Conservation (phyloP, 192 early-diverging fungal species). For the Gonapodya prolifera region DNA sequence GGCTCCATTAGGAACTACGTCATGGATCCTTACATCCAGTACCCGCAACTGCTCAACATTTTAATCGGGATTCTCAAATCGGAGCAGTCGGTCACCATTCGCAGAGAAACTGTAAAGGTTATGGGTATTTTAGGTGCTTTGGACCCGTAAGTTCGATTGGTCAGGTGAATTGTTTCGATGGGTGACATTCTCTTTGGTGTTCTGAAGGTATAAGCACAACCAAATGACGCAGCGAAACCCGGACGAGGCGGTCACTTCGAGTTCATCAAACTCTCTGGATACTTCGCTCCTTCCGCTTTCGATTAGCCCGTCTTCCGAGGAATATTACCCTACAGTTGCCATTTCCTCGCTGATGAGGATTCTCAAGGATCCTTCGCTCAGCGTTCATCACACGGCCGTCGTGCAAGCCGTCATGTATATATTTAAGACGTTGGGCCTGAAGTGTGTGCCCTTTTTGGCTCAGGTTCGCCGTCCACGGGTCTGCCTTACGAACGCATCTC, state of each 20-base stretch:
- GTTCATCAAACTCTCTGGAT: neutral
- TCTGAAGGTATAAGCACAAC: conserved; percentile 9
- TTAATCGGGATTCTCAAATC: conserved; percentile 72
- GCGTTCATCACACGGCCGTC: conserved; percentile 69
- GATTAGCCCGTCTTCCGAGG: conserved; percentile 68
- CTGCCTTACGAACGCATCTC: neutral
- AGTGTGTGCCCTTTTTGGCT: conserved; percentile 79
- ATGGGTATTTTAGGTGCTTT: conserved; percentile 90
- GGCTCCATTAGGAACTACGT: conserved; percentile 22
- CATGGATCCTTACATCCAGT: conserved; percentile 77
- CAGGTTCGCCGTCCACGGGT: conserved; percentile 28
- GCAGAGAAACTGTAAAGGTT: conserved; percentile 73
- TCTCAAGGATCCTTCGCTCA: conserved; percentile 64
- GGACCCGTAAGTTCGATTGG: conserved; percentile 56
- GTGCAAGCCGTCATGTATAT: conserved; percentile 88
- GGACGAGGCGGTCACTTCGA: neutral
- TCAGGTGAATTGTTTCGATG: neutral
- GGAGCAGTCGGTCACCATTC: conserved; percentile 57
- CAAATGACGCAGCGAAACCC: conserved; percentile 10
- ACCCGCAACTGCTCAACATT: conserved; percentile 68
- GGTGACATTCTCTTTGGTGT: neutral
- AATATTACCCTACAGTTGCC: conserved; percentile 85
- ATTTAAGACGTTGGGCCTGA: conserved; percentile 75
- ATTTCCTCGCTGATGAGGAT: conserved; percentile 81
- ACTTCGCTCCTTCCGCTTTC: neutral